These are phyloP conservation scores for Canariomyces notabilis DNA, from an alignment of 2,329 filamentous ascomycete species.

Conservation along the genomic window DNA sequence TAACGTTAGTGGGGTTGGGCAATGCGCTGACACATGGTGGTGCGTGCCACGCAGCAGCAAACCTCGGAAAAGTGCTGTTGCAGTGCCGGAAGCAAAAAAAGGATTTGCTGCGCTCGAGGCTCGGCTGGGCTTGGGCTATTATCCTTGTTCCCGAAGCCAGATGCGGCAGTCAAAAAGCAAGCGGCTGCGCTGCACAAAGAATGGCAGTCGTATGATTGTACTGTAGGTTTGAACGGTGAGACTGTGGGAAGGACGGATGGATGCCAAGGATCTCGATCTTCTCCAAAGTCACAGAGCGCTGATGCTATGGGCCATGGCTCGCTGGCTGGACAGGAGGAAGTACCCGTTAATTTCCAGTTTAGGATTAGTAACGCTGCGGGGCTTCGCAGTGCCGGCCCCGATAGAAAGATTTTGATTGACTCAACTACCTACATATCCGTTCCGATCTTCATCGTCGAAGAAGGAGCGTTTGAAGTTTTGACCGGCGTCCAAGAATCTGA, in stretches of 20 bases:
- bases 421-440: too few species aligned
- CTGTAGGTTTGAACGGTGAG: neutral
- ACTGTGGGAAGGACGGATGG: neutral
- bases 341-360: too few species aligned
- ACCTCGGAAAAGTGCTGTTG: neutral
- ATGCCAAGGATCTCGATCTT: neutral
- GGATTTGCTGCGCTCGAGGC: too few species aligned
- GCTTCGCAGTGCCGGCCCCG: neutral
- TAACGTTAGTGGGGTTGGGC: neutral
- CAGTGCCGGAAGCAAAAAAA: too few species aligned
- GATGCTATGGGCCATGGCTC: too few species aligned
- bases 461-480: too few species aligned
- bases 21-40: neutral
- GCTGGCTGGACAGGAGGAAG: too few species aligned
- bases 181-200: neutral
- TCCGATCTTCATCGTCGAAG: too few species aligned
- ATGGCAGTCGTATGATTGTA: neutral
- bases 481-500: too few species aligned
- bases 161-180: neutral
- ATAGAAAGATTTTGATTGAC: neutral
- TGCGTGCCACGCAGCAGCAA: neutral
- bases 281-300: neutral
- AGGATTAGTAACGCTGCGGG: neutral
- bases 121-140: too few species aligned
- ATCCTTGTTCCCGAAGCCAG: neutral